Evolutionary conservation across 2,329 filamentous ascomycete genomes (phyloP).

Genomic region (Parascedosporium putredinis): DNA sequence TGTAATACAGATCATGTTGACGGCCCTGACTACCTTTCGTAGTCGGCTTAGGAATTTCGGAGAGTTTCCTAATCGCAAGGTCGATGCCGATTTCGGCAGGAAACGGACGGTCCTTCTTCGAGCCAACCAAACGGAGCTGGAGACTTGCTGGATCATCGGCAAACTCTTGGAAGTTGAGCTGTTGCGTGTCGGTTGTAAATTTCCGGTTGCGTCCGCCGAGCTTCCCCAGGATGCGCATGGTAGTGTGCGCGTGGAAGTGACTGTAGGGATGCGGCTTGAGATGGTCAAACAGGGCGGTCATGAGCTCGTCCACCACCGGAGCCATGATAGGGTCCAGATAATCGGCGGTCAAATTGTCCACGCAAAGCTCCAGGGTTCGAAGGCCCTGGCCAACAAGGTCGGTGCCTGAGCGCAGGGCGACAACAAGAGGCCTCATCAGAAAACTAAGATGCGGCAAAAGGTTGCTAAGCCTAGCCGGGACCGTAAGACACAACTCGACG

Average conservation of each 20-base stretch:
- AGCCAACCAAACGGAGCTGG: slow-evolving; percentile 80
- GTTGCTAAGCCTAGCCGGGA: slow-evolving; percentile 88
- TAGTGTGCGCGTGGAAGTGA: slow-evolving; percentile 95
- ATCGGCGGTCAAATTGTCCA: slow-evolving; percentile 95
- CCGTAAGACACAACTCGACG: slow-evolving; percentile 91
- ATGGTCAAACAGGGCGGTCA: slow-evolving; percentile 96
- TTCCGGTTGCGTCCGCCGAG: slow-evolving; percentile 90
- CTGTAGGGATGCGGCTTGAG: slow-evolving; percentile 88
- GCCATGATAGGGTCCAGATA: slow-evolving; percentile 99
- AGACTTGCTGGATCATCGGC: slow-evolving; percentile 83
- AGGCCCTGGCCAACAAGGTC: slow-evolving; percentile 93
- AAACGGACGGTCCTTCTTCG: slow-evolving; percentile 80
- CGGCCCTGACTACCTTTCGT: slow-evolving; percentile 33
- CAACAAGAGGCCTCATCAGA: slow-evolving; percentile 94
- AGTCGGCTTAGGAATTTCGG: slow-evolving; percentile 63
- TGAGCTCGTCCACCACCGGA: slow-evolving; percentile 95
- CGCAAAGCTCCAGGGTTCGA: slow-evolving; percentile 86
- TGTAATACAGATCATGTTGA: slow-evolving; percentile 72
- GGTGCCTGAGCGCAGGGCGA: slow-evolving; percentile 80
- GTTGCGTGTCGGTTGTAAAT: slow-evolving; percentile 82
- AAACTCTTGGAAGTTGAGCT: slow-evolving; percentile 73
- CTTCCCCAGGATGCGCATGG: slow-evolving; percentile 94
- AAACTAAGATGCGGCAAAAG: slow-evolving; percentile 91
- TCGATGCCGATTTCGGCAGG: slow-evolving; percentile 80
- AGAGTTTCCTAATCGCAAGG: slow-evolving; percentile 76